Evolutionary conservation across 164 flowering plant species (phyloP).

Genomic region (Sextonia rubra): DNA sequence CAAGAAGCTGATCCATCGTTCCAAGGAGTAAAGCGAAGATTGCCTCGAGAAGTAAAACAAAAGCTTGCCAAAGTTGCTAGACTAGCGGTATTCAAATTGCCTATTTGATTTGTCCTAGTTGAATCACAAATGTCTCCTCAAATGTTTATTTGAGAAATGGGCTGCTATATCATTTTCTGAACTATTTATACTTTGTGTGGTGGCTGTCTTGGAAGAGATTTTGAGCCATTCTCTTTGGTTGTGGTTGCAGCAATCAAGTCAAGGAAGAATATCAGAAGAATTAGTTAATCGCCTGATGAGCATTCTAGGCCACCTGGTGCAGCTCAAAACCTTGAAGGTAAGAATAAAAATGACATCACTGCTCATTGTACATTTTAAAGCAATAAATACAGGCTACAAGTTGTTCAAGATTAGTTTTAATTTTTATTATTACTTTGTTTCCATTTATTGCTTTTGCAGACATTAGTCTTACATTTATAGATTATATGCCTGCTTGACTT

Average conservation of each 20-base stretch:
- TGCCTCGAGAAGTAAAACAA: conserved; percentile 86
- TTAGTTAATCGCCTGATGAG: conserved; percentile 75
- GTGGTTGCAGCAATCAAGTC: conserved; percentile 64
- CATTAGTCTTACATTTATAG: too few species aligned
- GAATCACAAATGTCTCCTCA: not conserved
- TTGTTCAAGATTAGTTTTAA: not conserved
- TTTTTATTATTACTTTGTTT: not conserved
- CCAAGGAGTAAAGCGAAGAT: conserved; percentile 81
- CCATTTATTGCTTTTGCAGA: too few species aligned
- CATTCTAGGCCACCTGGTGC: conserved; percentile 83
- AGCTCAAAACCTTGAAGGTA: conserved; percentile 87
- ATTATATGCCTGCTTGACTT: too few species aligned
- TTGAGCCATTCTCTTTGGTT: conserved; percentile 5
- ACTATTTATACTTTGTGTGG: not conserved
- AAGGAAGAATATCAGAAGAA: conserved; percentile 82
- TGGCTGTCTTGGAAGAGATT: not conserved
- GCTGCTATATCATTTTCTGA: not conserved
- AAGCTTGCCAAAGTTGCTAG: conserved; percentile 99
- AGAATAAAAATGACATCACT: not conserved
- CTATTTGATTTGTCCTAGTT: conserved; percentile 3
- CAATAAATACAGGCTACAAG: not conserved
- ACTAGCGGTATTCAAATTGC: conserved; percentile 63
- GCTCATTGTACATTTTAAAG: not conserved
- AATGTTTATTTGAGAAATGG: too few species aligned
- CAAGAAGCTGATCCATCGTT: conserved; percentile 70